These are phyloP conservation scores for Elsinoe necatrix DNA, from an alignment of 2,329 filamentous ascomycete genomes.

Conservation along the genomic window DNA sequence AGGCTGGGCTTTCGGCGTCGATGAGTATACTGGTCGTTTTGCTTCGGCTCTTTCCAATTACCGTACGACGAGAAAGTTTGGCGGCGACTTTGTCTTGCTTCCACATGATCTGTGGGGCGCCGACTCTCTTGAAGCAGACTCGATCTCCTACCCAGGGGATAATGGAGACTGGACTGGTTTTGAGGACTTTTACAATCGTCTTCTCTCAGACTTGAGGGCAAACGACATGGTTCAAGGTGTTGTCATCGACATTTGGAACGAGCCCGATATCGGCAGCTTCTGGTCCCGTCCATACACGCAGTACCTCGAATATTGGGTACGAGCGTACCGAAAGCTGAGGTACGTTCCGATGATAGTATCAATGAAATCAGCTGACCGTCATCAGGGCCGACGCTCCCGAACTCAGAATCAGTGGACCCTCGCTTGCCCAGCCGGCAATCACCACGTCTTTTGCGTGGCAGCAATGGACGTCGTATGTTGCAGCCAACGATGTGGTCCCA, in stretches of 20 bases:
- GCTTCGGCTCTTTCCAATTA: constrained; percentile 41
- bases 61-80: constrained; percentile 32
- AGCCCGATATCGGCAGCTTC: constrained; percentile 37
- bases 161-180: constrained; percentile 41
- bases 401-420: constrained; percentile 24
- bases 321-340: constrained; percentile 34
- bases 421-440: constrained; percentile 29
- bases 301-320: constrained; percentile 35
- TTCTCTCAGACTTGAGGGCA: constrained; percentile 32
- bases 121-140: constrained; percentile 28
- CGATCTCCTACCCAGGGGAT: constrained; percentile 41
- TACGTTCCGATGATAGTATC: constrained; percentile 16
- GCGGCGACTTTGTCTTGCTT: constrained; percentile 20
- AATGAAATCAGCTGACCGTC: background rate
- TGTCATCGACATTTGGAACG: constrained; percentile 47
- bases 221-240: constrained; percentile 33
- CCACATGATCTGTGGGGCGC: constrained; percentile 25
- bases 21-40: constrained; percentile 32
- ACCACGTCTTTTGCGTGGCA: constrained; percentile 36
- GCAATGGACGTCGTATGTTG: constrained; percentile 30
- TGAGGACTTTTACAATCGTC: constrained; percentile 36
- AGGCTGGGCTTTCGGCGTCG: constrained; percentile 34
- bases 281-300: constrained; percentile 32
- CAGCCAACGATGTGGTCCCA: constrained; percentile 33
- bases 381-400: constrained; percentile 1